These are phyloP conservation scores for Ceratobasidium sp. DNA, from an alignment of 1,284 basidiomycete species.

Conservation along the genomic window DNA sequence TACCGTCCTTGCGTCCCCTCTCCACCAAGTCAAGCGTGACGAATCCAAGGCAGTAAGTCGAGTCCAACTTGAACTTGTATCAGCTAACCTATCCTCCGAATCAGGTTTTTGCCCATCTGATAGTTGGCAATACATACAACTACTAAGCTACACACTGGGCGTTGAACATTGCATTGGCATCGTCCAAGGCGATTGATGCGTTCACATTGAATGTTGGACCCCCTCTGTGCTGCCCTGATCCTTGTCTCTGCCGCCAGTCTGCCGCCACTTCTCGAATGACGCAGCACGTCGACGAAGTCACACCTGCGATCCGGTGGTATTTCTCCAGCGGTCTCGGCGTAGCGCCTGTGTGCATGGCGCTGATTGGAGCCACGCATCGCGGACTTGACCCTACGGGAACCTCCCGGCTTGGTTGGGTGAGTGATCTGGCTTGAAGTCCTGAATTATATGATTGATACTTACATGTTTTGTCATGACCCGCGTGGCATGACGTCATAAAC, in stretches of 20 bases:
- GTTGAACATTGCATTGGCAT: slow-evolving; percentile 57
- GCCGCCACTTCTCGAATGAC: slow-evolving; percentile 57
- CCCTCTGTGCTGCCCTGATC: slow-evolving; percentile 57
- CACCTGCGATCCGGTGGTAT: slow-evolving; percentile 54
- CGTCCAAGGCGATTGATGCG: slow-evolving; percentile 60
- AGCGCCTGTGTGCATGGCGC: slow-evolving; percentile 55
- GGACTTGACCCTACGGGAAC: slow-evolving; percentile 50
- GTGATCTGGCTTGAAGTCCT: background rate
- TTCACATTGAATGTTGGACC: slow-evolving; percentile 61
- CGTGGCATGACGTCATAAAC: no score
- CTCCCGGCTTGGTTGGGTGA: slow-evolving; percentile 41
- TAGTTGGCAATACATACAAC: slow-evolving; percentile 59
- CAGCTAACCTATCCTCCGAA: background rate
- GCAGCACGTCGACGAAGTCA: slow-evolving; percentile 50
- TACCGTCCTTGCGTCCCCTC: background rate
- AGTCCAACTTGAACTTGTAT: background rate
- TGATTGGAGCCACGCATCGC: slow-evolving; percentile 57
- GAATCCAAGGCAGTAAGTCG: slow-evolving; percentile 25
- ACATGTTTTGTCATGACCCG: no score
- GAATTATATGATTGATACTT: no score
- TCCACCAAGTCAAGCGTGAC: background rate
- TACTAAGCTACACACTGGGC: slow-evolving; percentile 57
- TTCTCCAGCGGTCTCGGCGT: slow-evolving; percentile 59
- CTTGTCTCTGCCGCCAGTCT: slow-evolving; percentile 58
- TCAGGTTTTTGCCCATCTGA: slow-evolving; percentile 58